Conservation (phyloP, 257 asterid species). For the Ophiorrhiza pumila region DNA sequence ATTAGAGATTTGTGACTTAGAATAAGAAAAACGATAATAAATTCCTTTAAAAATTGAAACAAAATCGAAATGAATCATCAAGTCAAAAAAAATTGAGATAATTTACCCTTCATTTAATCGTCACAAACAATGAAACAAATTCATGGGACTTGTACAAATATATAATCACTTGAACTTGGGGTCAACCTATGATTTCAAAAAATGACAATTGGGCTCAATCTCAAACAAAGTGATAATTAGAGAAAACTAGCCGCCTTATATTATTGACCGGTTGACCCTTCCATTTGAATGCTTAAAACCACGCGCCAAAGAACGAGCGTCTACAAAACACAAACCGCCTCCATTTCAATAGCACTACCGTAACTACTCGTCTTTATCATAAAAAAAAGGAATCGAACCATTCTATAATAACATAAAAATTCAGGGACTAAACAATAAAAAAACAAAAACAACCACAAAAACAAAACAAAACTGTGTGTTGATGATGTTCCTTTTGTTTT, state of each 20-base stretch:
- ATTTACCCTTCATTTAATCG: too few relatives aligned
- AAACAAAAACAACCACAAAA: neutral
- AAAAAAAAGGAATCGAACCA: neutral
- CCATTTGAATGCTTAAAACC: too few relatives aligned
- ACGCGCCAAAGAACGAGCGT: neutral
- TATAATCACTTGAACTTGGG: neutral
- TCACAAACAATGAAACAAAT: too few relatives aligned
- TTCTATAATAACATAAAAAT: conserved; percentile 13
- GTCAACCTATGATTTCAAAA: neutral
- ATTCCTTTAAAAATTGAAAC: too few relatives aligned
- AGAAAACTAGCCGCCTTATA: neutral
- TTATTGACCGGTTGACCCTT: neutral
- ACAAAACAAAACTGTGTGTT: too few relatives aligned
- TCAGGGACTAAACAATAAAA: conserved; percentile 1
- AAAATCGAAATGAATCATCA: too few relatives aligned
- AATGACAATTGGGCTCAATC: neutral
- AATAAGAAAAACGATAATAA: too few relatives aligned
- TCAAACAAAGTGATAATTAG: neutral
- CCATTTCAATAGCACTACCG: neutral
- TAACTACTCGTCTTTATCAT: neutral
- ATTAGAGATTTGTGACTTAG: too few relatives aligned
- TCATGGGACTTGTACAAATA: neutral
- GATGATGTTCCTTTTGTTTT: too few relatives aligned
- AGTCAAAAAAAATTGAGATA: too few relatives aligned
- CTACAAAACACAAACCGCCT: neutral